Conservation (phyloP, 768 basidiomycete genomes). For the Phylloporus scabripes region DNA sequence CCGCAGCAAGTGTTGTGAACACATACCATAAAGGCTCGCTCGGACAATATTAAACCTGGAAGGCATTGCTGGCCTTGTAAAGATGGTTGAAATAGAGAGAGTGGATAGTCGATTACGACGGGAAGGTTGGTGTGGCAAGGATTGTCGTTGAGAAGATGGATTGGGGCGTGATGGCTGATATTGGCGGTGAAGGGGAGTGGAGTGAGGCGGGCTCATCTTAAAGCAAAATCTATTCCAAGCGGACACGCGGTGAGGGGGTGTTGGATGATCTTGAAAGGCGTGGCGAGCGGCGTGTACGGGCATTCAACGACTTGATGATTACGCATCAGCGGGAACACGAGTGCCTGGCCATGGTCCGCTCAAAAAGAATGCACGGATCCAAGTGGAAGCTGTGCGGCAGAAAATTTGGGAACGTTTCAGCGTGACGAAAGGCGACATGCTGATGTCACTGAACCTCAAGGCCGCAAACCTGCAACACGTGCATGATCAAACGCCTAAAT, state of each 20-base stretch:
- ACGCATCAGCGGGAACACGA: slow-evolving; percentile 25
- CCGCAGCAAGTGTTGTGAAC: not conserved
- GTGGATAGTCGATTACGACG: slow-evolving; percentile 31
- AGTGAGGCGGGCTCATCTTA: slow-evolving; percentile 27
- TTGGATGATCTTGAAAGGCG: slow-evolving; percentile 24
- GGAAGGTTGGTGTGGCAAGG: slow-evolving; percentile 26
- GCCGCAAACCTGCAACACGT: slow-evolving; percentile 20
- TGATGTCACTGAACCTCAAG: slow-evolving; percentile 21
- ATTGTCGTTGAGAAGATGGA: slow-evolving; percentile 18
- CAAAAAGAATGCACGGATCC: slow-evolving; percentile 19
- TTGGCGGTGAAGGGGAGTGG: slow-evolving; percentile 22
- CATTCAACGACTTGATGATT: slow-evolving; percentile 6
- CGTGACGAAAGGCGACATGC: slow-evolving; percentile 4
- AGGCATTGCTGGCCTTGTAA: slow-evolving; percentile 49
- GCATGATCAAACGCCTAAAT: not conserved
- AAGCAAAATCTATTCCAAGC: slow-evolving; percentile 15
- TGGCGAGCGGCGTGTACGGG: slow-evolving; percentile 25
- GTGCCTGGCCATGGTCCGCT: slow-evolving; percentile 17
- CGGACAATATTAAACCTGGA: slow-evolving; percentile 68
- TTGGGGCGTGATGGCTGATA: slow-evolving; percentile 19
- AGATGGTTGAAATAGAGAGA: slow-evolving; percentile 27
- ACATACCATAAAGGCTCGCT: slow-evolving; percentile 60
- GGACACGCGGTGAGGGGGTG: slow-evolving; percentile 29
- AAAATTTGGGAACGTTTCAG: slow-evolving; percentile 17
- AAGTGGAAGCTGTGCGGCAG: slow-evolving; percentile 15